phyloP scores from a whole-genome alignment of 768 basidiomycete species.

The Boletus rubroflammeus region DNA sequence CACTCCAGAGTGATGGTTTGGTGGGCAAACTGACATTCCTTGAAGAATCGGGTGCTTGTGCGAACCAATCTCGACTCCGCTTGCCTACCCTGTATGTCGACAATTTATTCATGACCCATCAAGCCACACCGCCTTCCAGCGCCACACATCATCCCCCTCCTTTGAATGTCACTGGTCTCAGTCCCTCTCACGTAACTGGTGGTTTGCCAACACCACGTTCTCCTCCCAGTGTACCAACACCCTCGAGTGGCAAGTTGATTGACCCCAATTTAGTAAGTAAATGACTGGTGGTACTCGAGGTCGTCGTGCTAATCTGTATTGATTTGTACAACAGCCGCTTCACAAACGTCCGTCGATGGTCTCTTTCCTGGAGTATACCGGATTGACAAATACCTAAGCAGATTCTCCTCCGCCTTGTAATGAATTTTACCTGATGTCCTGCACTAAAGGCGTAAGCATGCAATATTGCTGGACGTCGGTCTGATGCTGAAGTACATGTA shows the following conservation, averaged over 20 bases:
- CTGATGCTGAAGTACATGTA: slow-evolving; percentile 14
- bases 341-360: slow-evolving; percentile 61
- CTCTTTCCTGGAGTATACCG: neutral
- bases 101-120: slow-evolving; percentile 41
- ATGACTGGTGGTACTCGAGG: neutral
- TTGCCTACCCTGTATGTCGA: slow-evolving; percentile 54
- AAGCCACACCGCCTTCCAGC: slow-evolving; percentile 19
- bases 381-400: slow-evolving; percentile 28
- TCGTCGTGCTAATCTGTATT: slow-evolving; percentile 7
- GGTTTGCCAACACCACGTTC: slow-evolving; percentile 70
- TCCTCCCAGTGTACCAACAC: slow-evolving; percentile 37
- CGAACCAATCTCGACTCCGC: slow-evolving; percentile 45
- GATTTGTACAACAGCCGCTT: slow-evolving; percentile 47
- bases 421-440: slow-evolving; percentile 78
- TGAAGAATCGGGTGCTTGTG: slow-evolving; percentile 43
- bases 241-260: slow-evolving; percentile 37
- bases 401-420: slow-evolving; percentile 85
- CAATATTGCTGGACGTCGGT: neutral
- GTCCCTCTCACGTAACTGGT: slow-evolving; percentile 47
- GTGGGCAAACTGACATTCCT: slow-evolving; percentile 65
- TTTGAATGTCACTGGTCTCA: slow-evolving; percentile 40
- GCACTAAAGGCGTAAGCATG: slow-evolving; percentile 66
- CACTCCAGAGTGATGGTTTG: slow-evolving; percentile 58
- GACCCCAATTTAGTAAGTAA: slow-evolving; percentile 63
- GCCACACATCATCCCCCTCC: slow-evolving; percentile 42